Evolutionary conservation across 2,329 filamentous ascomycete genomes (phyloP).

Genomic region (Nigrospora sphaerica): DNA sequence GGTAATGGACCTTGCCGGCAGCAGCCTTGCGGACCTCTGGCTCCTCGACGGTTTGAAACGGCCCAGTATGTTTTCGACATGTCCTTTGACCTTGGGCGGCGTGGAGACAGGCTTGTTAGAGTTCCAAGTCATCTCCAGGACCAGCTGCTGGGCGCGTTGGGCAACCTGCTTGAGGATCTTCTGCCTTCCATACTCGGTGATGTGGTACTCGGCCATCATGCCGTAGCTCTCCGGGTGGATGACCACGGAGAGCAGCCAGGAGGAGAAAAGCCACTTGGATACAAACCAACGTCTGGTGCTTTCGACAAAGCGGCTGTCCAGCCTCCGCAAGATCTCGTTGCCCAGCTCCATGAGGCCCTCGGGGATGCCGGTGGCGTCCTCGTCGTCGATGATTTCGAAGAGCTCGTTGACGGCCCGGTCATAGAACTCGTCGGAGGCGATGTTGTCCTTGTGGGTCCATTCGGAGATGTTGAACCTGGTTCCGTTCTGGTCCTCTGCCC

Average conservation of each 20-base stretch:
- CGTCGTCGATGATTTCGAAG: constrained; percentile 80
- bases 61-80: constrained; percentile 65
- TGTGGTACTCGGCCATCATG: constrained; percentile 82
- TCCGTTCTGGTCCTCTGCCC: constrained; percentile 70
- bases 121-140: constrained; percentile 70
- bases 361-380: constrained; percentile 78
- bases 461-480: constrained; percentile 64
- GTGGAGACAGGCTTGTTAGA: constrained; percentile 53
- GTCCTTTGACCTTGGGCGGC: constrained; percentile 54
- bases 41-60: constrained; percentile 52
- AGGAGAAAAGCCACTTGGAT: constrained; percentile 86
- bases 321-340: constrained; percentile 71
- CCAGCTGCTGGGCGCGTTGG: constrained; percentile 69
- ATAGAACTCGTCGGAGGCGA: constrained; percentile 83
- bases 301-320: constrained; percentile 65
- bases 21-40: constrained; percentile 48
- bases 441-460: constrained; percentile 72
- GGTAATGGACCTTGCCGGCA: constrained; percentile 65
- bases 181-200: constrained; percentile 83
- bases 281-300: constrained; percentile 78
- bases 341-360: constrained; percentile 78
- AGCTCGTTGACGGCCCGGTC: constrained; percentile 71
- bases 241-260: constrained; percentile 76
- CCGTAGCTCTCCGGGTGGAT: constrained; percentile 79
- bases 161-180: constrained; percentile 75